Evolutionary conservation across 805 yeast genomes (phyloP).

Genomic region (Metschnikowia colocasiae): DNA sequence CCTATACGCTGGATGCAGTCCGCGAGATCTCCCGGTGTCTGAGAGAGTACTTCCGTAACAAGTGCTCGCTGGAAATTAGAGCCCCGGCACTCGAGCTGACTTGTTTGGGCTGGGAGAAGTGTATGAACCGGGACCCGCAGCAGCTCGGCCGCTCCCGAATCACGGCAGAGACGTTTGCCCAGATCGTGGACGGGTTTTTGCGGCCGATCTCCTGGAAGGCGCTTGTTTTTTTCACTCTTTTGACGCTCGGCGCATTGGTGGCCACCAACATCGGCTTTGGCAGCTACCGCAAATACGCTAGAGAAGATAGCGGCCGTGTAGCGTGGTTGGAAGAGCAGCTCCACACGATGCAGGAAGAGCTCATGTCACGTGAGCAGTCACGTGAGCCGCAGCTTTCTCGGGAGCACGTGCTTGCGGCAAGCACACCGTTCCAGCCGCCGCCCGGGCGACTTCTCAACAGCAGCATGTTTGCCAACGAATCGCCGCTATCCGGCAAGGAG

Average conservation of each 20-base stretch:
- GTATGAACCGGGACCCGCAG: constrained; percentile 79
- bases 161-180: constrained; percentile 81
- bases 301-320: constrained; percentile 3
- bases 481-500: constrained; percentile 10
- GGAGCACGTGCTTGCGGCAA: constrained; percentile 1
- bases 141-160: constrained; percentile 63
- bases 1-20: constrained; percentile 54
- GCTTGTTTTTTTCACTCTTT: constrained; percentile 44
- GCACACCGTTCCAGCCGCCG: constrained; percentile 11
- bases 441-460: constrained; percentile 5
- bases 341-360: not conserved
- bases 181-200: constrained; percentile 71
- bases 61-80: constrained; percentile 59
- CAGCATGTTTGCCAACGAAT: constrained; percentile 8
- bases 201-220: constrained; percentile 70
- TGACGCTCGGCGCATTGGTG: constrained; percentile 50
- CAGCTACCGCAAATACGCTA: constrained; percentile 8
- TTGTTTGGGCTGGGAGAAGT: constrained; percentile 73
- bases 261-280: constrained; percentile 38
- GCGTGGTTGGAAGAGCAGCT: constrained; percentile 3
- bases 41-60: constrained; percentile 63
- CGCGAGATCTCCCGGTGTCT: constrained; percentile 68
- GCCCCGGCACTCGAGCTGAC: constrained; percentile 71
- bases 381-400: not conserved
- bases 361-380: not conserved